Evolutionary conservation across 371 early-diverging fungal species (phyloP).

Genomic region (Saksenaea vasiformis): DNA sequence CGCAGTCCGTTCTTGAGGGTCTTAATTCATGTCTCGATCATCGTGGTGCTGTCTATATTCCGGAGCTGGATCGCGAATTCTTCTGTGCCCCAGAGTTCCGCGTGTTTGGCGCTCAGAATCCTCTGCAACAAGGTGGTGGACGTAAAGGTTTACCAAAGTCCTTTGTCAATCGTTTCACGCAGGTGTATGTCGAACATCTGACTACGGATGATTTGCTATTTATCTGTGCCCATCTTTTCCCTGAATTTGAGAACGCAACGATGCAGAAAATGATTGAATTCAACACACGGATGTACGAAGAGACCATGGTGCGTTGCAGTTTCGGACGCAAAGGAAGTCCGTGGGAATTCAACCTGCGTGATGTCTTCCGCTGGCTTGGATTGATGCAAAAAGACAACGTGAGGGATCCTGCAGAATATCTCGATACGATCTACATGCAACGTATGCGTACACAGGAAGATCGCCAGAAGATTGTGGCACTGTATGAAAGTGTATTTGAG

Average conservation of each 20-base stretch:
- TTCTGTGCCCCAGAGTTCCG: conserved; percentile 83
- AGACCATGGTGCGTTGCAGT: conserved; percentile 75
- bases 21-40: conserved; percentile 99
- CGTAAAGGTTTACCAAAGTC: conserved; percentile 98
- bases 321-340: conserved; percentile 92
- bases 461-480: conserved; percentile 61
- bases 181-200: conserved; percentile 90
- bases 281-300: conserved; percentile 82
- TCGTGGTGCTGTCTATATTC: conserved; percentile 93
- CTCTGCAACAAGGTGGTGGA: conserved; percentile 96
- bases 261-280: conserved; percentile 84
- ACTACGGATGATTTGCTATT: conserved; percentile 74
- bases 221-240: conserved; percentile 75
- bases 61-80: conserved; percentile 91
- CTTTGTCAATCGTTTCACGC: conserved; percentile 98
- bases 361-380: conserved; percentile 95
- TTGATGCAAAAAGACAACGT: conserved; percentile 58
- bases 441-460: conserved; percentile 88
- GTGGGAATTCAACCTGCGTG: conserved; percentile 98
- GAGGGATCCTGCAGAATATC: conserved; percentile 68
- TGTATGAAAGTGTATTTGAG: conserved; percentile 72
- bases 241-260: conserved; percentile 51
- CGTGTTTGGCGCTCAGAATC: conserved; percentile 99
- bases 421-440: conserved; percentile 84
- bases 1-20: conserved; percentile 99